Evolutionary conservation across 2,329 filamentous ascomycete genomes (phyloP), one percentile per base, ranked within the genome.

Genomic region (Verticillium longisporum): DNA sequence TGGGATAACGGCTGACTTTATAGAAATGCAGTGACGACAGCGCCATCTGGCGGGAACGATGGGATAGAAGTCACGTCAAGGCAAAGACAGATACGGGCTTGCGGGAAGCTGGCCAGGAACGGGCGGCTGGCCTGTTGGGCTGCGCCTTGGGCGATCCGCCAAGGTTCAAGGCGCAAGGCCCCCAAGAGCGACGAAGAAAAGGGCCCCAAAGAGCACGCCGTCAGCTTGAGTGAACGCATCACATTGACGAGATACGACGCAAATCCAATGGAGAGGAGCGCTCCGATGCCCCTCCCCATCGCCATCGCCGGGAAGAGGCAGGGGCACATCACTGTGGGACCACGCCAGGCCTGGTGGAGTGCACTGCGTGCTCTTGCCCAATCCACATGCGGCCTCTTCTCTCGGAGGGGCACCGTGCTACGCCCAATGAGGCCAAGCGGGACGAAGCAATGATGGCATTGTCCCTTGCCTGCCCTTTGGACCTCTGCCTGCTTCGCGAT

Each of bases 1-100:
- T 9, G 37, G 55, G 18, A 56, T 21, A 32, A 31, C n/a, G 55
- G 55, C 55, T 50, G 56, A 18, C 37, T 45, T 58, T 58, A 58
- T 58, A 58, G 56, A 58, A 50, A 58, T n/a, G 56, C 18, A 58
- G 26, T 31, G 56, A 58, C 55, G 56, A 50, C 37, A 50, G 45
- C 10, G 45, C 45, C 45, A 50, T 50, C 21, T 26, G 45, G 45
- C 45, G 45, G 45, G 45, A 26, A 26, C 3, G 45, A 50, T 10
- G 45, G 45, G n/a, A n/a, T n/a, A n/a, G 45, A 50, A 50, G 18
- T 26, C 18, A 50, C n/a, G 45, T 21, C n/a, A 4, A 50, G 21
- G 18, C 13, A 7, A 50, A 6, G 45, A 10, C n/a, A 10, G 45
- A 21, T 21, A 50, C 45, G n/a, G 45, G 18, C 45, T 50, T 21